Conservation (phyloP, 1,284 basidiomycete genomes). For the Trametes sp. region DNA sequence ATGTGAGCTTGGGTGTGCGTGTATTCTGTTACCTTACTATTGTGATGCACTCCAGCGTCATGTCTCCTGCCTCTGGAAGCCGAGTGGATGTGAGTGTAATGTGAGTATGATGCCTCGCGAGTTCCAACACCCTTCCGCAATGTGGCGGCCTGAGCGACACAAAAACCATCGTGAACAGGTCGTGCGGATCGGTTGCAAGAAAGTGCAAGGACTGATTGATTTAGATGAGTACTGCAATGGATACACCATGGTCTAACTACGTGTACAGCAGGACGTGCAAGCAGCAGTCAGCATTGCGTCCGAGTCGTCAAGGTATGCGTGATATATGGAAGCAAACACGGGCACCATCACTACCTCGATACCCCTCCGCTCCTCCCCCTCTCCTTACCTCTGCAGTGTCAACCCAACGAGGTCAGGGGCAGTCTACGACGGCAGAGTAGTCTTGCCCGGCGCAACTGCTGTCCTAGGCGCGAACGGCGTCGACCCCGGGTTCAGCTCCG, state of each 20-base stretch:
- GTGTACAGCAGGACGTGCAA: background rate
- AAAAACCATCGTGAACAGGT: no score
- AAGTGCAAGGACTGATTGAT: background rate
- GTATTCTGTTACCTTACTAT: conserved; percentile 1
- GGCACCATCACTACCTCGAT: background rate
- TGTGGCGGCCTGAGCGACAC: no score
- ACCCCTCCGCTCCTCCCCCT: background rate
- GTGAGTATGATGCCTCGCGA: no score
- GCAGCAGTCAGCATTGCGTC: conserved; percentile 1
- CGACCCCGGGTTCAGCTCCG: conserved; percentile 42
- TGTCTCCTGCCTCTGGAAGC: no score
- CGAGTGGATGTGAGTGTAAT: no score
- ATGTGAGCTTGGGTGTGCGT: conserved; percentile 32
- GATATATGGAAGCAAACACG: background rate
- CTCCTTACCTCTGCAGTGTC: background rate
- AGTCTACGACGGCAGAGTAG: background rate
- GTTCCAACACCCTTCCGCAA: no score
- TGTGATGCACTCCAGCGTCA: background rate
- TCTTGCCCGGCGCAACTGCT: conserved; percentile 10
- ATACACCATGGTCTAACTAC: conserved; percentile 12
- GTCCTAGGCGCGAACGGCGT: conserved; percentile 39
- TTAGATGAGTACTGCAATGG: background rate
- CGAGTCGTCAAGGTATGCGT: background rate
- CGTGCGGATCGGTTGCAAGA: no score
- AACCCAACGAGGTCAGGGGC: background rate